Evolutionary conservation across 2,329 filamentous ascomycete species (phyloP).

Genomic region (Helminthosporium solani): DNA sequence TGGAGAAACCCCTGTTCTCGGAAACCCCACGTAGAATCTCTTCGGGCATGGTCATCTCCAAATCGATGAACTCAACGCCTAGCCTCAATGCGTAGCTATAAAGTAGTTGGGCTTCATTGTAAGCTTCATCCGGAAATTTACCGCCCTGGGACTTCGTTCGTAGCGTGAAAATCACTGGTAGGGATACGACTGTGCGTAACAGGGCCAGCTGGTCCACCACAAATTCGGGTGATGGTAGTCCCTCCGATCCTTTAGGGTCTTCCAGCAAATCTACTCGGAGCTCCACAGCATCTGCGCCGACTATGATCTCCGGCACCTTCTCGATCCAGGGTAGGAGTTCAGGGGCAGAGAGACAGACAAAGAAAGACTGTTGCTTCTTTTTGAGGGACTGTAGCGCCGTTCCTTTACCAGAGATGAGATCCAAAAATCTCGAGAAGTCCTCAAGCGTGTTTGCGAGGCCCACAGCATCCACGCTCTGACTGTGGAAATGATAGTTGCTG

Average conservation of each 20-base stretch:
- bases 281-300: constrained; percentile 91
- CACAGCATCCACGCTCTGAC: constrained; percentile 60
- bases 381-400: constrained; percentile 58
- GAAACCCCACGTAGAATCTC: constrained; percentile 69
- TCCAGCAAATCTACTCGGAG: constrained; percentile 87
- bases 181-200: constrained; percentile 67
- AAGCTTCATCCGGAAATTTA: constrained; percentile 75
- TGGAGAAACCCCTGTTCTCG: constrained; percentile 69
- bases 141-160: constrained; percentile 85
- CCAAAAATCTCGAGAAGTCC: constrained; percentile 74
- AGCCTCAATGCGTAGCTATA: constrained; percentile 78
- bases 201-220: constrained; percentile 79
- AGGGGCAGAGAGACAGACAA: constrained; percentile 85
- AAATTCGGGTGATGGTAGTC: constrained; percentile 68
- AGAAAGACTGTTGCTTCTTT: constrained; percentile 76
- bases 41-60: constrained; percentile 84
- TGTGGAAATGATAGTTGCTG: constrained; percentile 93
- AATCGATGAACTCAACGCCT: constrained; percentile 87
- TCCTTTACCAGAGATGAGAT: constrained; percentile 63
- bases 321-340: constrained; percentile 65
- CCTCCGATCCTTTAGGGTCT: constrained; percentile 61
- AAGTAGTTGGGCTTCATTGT: constrained; percentile 69
- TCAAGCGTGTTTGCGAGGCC: constrained; percentile 57
- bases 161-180: constrained; percentile 91
- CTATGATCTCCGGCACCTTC: constrained; percentile 69